A percentile compares a stretch with the other conserved stretches of the same genome.
These are phyloP conservation scores for Leptoxyphium fumago DNA, from an alignment of 2,329 filamentous ascomycete genomes.

Conservation along the genomic window DNA sequence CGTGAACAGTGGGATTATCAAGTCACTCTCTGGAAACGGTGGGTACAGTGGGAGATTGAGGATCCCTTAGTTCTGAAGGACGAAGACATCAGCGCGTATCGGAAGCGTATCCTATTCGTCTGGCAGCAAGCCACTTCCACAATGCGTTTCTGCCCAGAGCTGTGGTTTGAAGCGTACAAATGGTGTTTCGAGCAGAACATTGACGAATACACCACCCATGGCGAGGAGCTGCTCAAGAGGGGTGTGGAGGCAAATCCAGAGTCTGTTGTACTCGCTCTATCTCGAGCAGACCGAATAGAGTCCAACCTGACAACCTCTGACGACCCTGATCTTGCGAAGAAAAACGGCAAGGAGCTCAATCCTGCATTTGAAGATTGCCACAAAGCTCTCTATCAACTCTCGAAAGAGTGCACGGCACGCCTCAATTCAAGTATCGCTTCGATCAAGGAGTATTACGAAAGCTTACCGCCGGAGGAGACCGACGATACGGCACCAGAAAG, in stretches of 20 bases:
- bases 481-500: slow-evolving; percentile 24
- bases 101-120: slow-evolving; percentile 68
- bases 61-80: slow-evolving; percentile 76
- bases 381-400: slow-evolving; percentile 74
- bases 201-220: slow-evolving; percentile 40
- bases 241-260: slow-evolving; percentile 86
- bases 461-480: slow-evolving; percentile 26
- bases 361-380: slow-evolving; percentile 73
- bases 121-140: slow-evolving; percentile 93
- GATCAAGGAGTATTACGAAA: slow-evolving; percentile 40
- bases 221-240: slow-evolving; percentile 63
- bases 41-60: slow-evolving; percentile 90
- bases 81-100: slow-evolving; percentile 63
- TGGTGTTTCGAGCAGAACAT: slow-evolving; percentile 76
- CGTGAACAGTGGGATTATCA: slow-evolving; percentile 73
- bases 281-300: slow-evolving; percentile 78
- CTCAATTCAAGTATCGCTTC: slow-evolving; percentile 47
- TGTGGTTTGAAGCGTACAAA: slow-evolving; percentile 89
- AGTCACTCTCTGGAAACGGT: slow-evolving; percentile 78
- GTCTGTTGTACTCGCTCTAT: slow-evolving; percentile 78
- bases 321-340: slow-evolving; percentile 55
- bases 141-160: slow-evolving; percentile 82
- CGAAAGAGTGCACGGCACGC: slow-evolving; percentile 53
- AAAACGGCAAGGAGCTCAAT: slow-evolving; percentile 57
- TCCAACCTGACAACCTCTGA: slow-evolving; percentile 47